Evolutionary conservation across 805 yeast species (phyloP).

Genomic region (Tetrapisispora iriomotensis): DNA sequence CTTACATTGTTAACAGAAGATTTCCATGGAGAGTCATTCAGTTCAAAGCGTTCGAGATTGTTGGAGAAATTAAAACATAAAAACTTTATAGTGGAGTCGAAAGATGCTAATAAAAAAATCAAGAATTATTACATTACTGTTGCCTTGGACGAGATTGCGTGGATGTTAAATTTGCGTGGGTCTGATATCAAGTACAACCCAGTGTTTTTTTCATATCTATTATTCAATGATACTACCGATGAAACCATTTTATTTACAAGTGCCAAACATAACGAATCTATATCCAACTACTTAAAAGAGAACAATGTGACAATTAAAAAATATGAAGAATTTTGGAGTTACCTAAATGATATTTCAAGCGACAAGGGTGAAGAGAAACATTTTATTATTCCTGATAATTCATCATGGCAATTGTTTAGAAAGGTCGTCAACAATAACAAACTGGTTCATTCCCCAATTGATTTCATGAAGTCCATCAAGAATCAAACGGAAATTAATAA

Average conservation of each 20-base stretch:
- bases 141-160: constrained; percentile 84
- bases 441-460: constrained; percentile 49
- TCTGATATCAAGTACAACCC: constrained; percentile 80
- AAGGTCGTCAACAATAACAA: constrained; percentile 30
- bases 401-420: constrained; percentile 61
- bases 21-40: constrained; percentile 56
- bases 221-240: constrained; percentile 33
- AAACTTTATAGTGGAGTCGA: neutral
- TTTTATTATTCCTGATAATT: constrained; percentile 43
- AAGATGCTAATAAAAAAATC: neutral
- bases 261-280: constrained; percentile 31
- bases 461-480: constrained; percentile 63
- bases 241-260: constrained; percentile 47
- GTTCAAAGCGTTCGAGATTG: constrained; percentile 46
- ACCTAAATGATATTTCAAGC: constrained; percentile 29
- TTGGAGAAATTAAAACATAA: constrained; percentile 26
- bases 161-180: constrained; percentile 81
- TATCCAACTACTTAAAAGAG: constrained; percentile 33
- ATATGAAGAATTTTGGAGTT: constrained; percentile 52
- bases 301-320: constrained; percentile 40
- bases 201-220: constrained; percentile 61
- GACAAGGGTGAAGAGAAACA: constrained; percentile 14
- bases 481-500: constrained; percentile 64
- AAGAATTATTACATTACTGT: constrained; percentile 43
- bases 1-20: constrained; percentile 42